Base-by-base conservation (phyloP, 495 filamentous ascomycete species). In the Terfezia boudieri region DNA sequence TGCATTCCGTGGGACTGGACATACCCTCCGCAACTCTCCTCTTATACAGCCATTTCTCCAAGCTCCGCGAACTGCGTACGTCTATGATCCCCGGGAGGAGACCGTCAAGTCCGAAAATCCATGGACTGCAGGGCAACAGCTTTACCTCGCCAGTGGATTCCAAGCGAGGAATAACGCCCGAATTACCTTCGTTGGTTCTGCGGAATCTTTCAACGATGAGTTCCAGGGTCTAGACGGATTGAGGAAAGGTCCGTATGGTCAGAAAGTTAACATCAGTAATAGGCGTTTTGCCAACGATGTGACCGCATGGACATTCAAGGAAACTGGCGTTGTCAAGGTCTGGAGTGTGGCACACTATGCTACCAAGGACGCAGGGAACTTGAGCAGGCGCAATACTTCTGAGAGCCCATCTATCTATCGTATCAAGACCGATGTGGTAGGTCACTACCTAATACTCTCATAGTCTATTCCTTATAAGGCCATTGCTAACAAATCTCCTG, bases 391-490 rank as follows among this genome's bases (percentile, higher is more conserved):
- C 7, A 32, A 5, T 2, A 32, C 26, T 32, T 32, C 26, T 7
- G 26, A 32, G 26, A 32, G 26, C 26, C 88, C 90, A 32, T 77
- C 67, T 46, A 93, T 96, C 61, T 98, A 98, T 70, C 78, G 90
- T 52, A 80, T 98, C 64, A 96, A 96, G 75, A 94, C 90, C 71
- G 81, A 94, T 64, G 86, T 94, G 50, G 90, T 95, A 77, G 61
- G 83, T 81, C 52, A 43, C n/a, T 35, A 23, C n/a, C 11, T 51
- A 23, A 37, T 55, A 55, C 26, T 26, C 10, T 37, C 8, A 11
- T 16, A 22, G 37, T 46, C 4, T 20, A 0, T 46, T 14, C 10
- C 10, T 43, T 11, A 43, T 54, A 51, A 36, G 8, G 1, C 51
- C 9, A 17, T 55, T 38, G 56, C 66, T 70, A 60, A 72, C 53